A percentile compares a stretch with the other conserved stretches of the same genome.
Conservation (phyloP, 352 stramenopile species). For the Phytophthora aleatoria region DNA sequence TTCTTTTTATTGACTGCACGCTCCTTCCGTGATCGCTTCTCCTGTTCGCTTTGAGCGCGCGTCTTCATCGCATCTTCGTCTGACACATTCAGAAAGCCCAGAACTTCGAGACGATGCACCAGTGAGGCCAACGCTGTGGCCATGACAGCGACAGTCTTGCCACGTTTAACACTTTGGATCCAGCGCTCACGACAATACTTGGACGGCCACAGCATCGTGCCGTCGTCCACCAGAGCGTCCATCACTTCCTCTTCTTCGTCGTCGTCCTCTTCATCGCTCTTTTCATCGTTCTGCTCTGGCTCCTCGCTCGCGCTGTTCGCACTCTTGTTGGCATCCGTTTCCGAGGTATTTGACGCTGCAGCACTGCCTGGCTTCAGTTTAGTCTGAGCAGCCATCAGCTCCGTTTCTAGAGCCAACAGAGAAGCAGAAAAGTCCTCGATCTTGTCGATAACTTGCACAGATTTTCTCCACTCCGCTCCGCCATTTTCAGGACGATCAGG, state of each 20-base stretch:
- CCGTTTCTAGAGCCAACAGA: constrained; percentile 67
- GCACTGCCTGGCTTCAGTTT: constrained; percentile 27
- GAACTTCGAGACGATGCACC: constrained; percentile 69
- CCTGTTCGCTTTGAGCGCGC: constrained; percentile 69
- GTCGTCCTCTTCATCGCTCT: constrained; percentile 74
- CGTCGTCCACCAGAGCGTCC: constrained; percentile 63
- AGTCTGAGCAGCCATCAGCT: constrained; percentile 61
- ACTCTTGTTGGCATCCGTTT: constrained; percentile 22
- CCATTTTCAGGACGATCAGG: constrained; percentile 46
- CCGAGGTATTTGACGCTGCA: background rate
- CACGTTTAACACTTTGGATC: constrained; percentile 64
- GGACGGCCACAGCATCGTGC: constrained; percentile 70
- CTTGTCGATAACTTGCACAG: constrained; percentile 40
- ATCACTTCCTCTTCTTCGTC: constrained; percentile 76
- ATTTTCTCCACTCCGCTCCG: constrained; percentile 52
- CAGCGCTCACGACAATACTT: constrained; percentile 73
- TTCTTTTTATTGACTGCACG: constrained; percentile 74
- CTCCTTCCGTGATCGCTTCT: constrained; percentile 75
- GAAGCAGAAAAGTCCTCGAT: constrained; percentile 44
- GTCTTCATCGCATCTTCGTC: constrained; percentile 54
- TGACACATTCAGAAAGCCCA: constrained; percentile 63
- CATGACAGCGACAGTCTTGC: constrained; percentile 55
- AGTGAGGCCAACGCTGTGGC: constrained; percentile 65
- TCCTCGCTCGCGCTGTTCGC: constrained; percentile 28
- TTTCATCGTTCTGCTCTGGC: constrained; percentile 42